Percentiles rank a stretch among this genome's conserved stretches.
These are phyloP conservation scores for Phytophthora agathidicida DNA, from an alignment of 352 stramenopile species.

Conservation along the genomic window DNA sequence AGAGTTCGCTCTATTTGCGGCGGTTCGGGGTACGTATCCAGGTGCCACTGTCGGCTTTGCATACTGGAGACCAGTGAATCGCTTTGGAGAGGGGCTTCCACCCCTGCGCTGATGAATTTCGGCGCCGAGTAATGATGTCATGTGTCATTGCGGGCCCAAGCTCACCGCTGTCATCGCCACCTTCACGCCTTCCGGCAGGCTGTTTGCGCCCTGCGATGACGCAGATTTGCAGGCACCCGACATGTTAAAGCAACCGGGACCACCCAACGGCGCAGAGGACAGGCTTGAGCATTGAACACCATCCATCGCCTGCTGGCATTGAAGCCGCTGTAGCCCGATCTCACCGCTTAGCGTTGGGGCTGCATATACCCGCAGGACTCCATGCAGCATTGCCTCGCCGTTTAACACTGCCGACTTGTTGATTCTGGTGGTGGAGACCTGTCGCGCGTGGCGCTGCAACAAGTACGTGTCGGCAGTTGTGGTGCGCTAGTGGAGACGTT, in stretches of 20 bases:
- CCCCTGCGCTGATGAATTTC: conserved; percentile 28
- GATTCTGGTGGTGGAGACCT: conserved; percentile 29
- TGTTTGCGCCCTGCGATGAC: conserved; percentile 26
- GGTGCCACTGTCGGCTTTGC: not conserved
- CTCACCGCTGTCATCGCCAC: conserved; percentile 17
- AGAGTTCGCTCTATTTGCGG: conserved; percentile 22
- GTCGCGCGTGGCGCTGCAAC: conserved; percentile 22
- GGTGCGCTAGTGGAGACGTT: not conserved
- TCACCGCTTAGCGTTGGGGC: no score
- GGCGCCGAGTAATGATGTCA: conserved; percentile 38
- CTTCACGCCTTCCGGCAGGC: conserved; percentile 2
- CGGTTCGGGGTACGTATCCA: conserved; percentile 20
- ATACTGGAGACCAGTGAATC: conserved; percentile 26
- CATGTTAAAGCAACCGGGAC: conserved; percentile 14
- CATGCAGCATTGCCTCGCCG: not conserved
- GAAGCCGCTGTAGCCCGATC: conserved; percentile 1
- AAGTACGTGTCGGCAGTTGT: conserved; percentile 9
- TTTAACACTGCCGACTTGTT: conserved; percentile 22
- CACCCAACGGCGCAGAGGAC: conserved; percentile 18
- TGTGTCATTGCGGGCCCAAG: conserved; percentile 7
- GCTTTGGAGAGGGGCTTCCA: conserved; percentile 15
- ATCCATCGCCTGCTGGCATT: conserved; percentile 7
- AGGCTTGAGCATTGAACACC: conserved; percentile 13
- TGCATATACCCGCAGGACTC: no score
- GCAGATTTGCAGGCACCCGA: no score